Conservation (phyloP, 768 basidiomycete genomes). For the Xerocomus spinulosus region DNA sequence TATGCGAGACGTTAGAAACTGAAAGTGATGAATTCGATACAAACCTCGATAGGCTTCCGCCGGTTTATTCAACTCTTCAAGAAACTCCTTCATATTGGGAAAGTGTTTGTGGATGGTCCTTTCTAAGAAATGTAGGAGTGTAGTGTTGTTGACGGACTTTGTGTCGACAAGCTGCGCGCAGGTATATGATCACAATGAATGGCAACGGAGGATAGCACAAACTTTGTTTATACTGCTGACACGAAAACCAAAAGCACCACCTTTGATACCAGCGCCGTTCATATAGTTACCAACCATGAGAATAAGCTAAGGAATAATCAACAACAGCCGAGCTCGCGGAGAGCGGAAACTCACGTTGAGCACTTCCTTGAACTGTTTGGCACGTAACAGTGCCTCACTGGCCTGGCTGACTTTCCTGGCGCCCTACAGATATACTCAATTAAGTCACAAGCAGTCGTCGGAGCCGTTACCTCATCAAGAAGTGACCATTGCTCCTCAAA, state of each 20-base stretch:
- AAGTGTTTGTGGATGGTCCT: slow-evolving; percentile 85
- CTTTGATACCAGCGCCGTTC: slow-evolving; percentile 94
- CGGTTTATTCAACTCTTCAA: slow-evolving; percentile 85
- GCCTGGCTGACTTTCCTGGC: slow-evolving; percentile 79
- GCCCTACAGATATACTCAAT: slow-evolving; percentile 44
- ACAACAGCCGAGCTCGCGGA: neutral
- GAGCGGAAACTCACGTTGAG: slow-evolving; percentile 57
- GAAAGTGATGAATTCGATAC: slow-evolving; percentile 9
- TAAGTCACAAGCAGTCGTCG: neutral
- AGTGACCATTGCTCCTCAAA: slow-evolving; percentile 85
- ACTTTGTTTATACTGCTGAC: slow-evolving; percentile 98
- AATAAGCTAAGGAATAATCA: slow-evolving; percentile 55
- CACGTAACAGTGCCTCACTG: slow-evolving; percentile 70
- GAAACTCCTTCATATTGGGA: slow-evolving; percentile 78
- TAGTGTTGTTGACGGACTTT: slow-evolving; percentile 92
- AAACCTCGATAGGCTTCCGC: slow-evolving; percentile 90
- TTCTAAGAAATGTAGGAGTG: slow-evolving; percentile 91
- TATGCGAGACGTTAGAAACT: slow-evolving; percentile 30
- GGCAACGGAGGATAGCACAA: slow-evolving; percentile 9
- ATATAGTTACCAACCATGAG: slow-evolving; percentile 96
- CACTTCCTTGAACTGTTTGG: slow-evolving; percentile 86
- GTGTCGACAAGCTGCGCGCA: slow-evolving; percentile 83
- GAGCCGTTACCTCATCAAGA: slow-evolving; percentile 62
- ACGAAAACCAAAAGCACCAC: slow-evolving; percentile 95
- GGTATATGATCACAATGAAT: slow-evolving; percentile 2